phyloP scores from a whole-genome alignment of 2,329 filamentous ascomycete genomes.

The Clonostachys rosea region DNA sequence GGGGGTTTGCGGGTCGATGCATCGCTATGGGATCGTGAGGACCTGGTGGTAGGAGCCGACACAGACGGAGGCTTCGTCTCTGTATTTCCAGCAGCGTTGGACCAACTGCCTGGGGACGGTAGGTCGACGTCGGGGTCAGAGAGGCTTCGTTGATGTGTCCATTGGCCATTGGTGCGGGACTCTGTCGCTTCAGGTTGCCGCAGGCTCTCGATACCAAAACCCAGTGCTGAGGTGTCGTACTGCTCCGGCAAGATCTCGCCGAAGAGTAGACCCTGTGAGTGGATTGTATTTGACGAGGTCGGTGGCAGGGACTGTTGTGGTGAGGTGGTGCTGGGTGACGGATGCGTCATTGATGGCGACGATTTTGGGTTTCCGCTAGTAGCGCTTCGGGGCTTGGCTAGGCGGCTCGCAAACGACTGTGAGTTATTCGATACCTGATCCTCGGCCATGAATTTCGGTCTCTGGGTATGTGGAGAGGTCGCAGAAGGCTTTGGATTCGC shows the following conservation, averaged over 20 bases:
- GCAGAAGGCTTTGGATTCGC: conserved; percentile 5
- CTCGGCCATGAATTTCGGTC: conserved; percentile 41
- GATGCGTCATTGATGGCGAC: conserved; percentile 24
- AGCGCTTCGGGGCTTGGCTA: conserved; percentile 43
- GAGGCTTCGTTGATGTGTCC: conserved; percentile 44
- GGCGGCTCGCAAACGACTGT: conserved; percentile 56
- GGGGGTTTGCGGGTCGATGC: conserved; percentile 31
- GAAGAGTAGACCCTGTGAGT: conserved; percentile 58
- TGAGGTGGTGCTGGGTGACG: conserved; percentile 1
- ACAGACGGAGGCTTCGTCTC: conserved; percentile 10
- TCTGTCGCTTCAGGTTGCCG: conserved; percentile 64
- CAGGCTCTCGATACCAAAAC: conserved; percentile 54
- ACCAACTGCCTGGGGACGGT: conserved; percentile 64
- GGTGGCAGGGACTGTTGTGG: conserved; percentile 9
- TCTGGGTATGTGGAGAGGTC: conserved; percentile 29
- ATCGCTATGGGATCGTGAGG: conserved; percentile 57
- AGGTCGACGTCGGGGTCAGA: conserved; percentile 55
- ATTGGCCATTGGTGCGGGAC: conserved; percentile 56
- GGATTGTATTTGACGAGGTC: conserved; percentile 23
- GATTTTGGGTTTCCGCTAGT: conserved; percentile 7
- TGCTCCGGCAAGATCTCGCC: conserved; percentile 67
- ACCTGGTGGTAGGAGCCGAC: conserved; percentile 19
- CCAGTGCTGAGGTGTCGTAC: conserved; percentile 43
- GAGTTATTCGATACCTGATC: conserved; percentile 48
- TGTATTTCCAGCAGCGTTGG: conserved; percentile 32